These are phyloP conservation scores for Aaosphaeria arxii DNA, from an alignment of 2,329 filamentous ascomycete species.

Conservation along the genomic window DNA sequence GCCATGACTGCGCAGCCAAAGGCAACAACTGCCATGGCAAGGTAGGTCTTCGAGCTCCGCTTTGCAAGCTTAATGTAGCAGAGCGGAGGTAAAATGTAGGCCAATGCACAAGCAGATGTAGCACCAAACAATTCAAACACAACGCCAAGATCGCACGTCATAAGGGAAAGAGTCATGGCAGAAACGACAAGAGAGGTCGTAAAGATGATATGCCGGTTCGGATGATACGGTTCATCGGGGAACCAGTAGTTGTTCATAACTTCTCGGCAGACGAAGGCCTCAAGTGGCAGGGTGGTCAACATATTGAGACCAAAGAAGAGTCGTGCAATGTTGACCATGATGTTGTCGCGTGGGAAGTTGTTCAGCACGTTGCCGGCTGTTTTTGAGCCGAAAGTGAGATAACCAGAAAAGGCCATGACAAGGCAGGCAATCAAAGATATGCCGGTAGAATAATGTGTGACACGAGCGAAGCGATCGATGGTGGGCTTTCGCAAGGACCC, in stretches of 20 bases:
- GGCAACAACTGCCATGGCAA: slow-evolving; percentile 66
- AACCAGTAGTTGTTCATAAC: slow-evolving; percentile 89
- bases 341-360: slow-evolving; percentile 89
- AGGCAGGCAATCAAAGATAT: slow-evolving; percentile 92
- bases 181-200: slow-evolving; percentile 76
- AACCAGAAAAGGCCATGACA: slow-evolving; percentile 81
- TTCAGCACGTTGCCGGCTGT: slow-evolving; percentile 96
- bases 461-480: slow-evolving; percentile 86
- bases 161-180: slow-evolving; percentile 72
- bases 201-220: slow-evolving; percentile 81
- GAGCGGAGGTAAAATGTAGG: slow-evolving; percentile 90
- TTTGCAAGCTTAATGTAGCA: slow-evolving; percentile 94
- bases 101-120: slow-evolving; percentile 88
- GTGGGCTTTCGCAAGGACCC: slow-evolving; percentile 91
- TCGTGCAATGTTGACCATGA: slow-evolving; percentile 90
- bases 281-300: slow-evolving; percentile 92
- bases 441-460: slow-evolving; percentile 90
- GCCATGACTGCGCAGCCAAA: slow-evolving; percentile 81
- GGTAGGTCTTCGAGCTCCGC: slow-evolving; percentile 69
- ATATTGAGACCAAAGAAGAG: slow-evolving; percentile 98
- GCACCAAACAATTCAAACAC: slow-evolving; percentile 97
- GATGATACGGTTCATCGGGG: slow-evolving; percentile 70
- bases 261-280: slow-evolving; percentile 96
- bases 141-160: slow-evolving; percentile 89
- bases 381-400: slow-evolving; percentile 87